Evolutionary conservation across 2,329 filamentous ascomycete species (phyloP).

Genomic region (Neocucurbitaria cava): DNA sequence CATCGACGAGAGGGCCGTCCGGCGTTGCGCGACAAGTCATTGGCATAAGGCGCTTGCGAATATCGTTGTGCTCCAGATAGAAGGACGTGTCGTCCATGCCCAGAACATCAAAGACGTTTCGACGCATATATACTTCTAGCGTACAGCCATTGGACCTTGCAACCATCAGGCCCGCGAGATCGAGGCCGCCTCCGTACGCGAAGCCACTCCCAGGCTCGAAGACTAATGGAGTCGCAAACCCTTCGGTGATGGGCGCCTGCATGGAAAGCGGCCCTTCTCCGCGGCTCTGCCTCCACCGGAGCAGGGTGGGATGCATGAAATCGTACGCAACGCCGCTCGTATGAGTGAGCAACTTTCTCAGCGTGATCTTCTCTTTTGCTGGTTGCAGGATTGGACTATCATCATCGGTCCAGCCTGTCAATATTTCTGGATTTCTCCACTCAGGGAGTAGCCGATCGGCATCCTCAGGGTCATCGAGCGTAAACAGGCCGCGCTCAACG

Average conservation of each 20-base stretch:
- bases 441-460: slow-evolving; percentile 34
- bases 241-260: slow-evolving; percentile 15
- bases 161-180: slow-evolving; percentile 34
- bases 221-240: slow-evolving; percentile 25
- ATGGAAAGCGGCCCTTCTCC: slow-evolving; percentile 12
- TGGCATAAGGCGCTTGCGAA: slow-evolving; percentile 25
- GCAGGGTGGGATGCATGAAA: slow-evolving; percentile 22
- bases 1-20: slow-evolving; percentile 12
- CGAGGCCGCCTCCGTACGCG: slow-evolving; percentile 29
- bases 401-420: slow-evolving; percentile 18
- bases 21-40: slow-evolving; percentile 11
- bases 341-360: slow-evolving; percentile 33
- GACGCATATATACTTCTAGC: slow-evolving; percentile 32
- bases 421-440: slow-evolving; percentile 26
- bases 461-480: slow-evolving; percentile 28
- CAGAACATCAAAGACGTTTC: slow-evolving; percentile 29
- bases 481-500: slow-evolving; percentile 36
- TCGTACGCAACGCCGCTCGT: slow-evolving; percentile 34
- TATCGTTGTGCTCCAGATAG: slow-evolving; percentile 11
- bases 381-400: slow-evolving; percentile 15
- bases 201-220: slow-evolving; percentile 35
- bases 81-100: slow-evolving; percentile 35
- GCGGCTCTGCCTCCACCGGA: slow-evolving; percentile 20
- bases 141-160: slow-evolving; percentile 26
- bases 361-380: slow-evolving; percentile 27